Base-by-base conservation (phyloP, 306 rosid genomes). In the Cucumis cinereus region DNA sequence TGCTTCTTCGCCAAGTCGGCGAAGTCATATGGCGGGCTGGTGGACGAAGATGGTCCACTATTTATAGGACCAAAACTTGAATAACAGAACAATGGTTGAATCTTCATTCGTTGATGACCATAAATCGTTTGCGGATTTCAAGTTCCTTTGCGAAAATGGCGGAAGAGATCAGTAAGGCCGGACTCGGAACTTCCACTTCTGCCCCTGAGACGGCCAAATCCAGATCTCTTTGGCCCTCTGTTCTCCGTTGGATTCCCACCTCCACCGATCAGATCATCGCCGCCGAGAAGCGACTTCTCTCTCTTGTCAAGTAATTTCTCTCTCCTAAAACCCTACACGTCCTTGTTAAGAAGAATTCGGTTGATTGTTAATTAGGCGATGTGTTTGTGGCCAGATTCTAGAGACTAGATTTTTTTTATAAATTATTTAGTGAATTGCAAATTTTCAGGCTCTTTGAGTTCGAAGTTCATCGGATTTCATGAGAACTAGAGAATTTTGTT, bases 251-350 rank as follows among this genome's bases (percentile, higher is more conserved):
- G 99, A 76, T 95, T 41, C 99, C 99, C 12, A 81, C 93, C 38
- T 95, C 99, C 58, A 92, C 89, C 76, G 87, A 92, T 52, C 90
- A 88, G 75, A 95, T 92, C 79, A 86, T 92, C 79, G 86, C 88
- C 45, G 85, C 98, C 76, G 99, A 95, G 81, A 92, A 95, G 77
- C 97, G 96, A 35, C 98, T 95, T 62, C 97, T 95, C 68, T 95
- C 99, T 77, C 74, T 95, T 4, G 85, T 88, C 91, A 92, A 86
- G 99, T 94, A 86, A 80, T 80, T 64, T 49, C 68, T 54, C 53
- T 47, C 61, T 69, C 77, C 76, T 66, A 3, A 62, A 80, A 76
- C 85, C 83, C 82, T 80, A 80, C 12, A 58, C 17, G n/a, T 49
- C 54, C n/a, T 49, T 49, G 3, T 49, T 15, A 49, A 49, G n/a